phyloP scores from a whole-genome alignment of 2,329 filamentous ascomycete species.

The Fusarium staphyleae region DNA sequence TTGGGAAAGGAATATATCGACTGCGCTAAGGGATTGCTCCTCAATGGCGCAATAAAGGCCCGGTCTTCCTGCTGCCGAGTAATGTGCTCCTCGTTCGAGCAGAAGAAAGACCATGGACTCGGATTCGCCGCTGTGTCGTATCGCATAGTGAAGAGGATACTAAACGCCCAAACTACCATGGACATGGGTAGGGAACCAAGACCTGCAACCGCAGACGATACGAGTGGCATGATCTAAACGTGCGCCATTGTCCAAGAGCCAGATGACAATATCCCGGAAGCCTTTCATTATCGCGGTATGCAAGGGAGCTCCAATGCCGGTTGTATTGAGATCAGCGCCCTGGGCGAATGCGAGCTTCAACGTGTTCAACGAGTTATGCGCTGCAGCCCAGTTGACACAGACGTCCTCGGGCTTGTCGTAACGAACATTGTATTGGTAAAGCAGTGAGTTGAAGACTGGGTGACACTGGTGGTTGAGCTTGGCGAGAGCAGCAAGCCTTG shows the following conservation, averaged over 20 bases:
- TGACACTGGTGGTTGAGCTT: neutral
- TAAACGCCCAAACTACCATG: neutral
- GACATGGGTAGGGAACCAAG: too few relatives aligned
- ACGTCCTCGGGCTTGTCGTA: neutral
- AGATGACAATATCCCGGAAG: slow-evolving; percentile 6
- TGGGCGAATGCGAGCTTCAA: slow-evolving; percentile 6
- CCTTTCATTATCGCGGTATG: neutral
- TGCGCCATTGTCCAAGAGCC: slow-evolving; percentile 16
- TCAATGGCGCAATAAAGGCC: slow-evolving; percentile 2
- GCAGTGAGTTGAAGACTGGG: slow-evolving; percentile 3
- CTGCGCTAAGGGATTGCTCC: neutral
- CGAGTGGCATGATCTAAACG: neutral
- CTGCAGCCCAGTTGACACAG: slow-evolving; percentile 5
- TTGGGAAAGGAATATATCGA: neutral
- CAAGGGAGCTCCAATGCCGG: slow-evolving; percentile 2
- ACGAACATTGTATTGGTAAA: slow-evolving; percentile 8
- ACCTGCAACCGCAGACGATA: neutral
- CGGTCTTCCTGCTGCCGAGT: neutral
- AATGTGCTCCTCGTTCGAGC: slow-evolving; percentile 1
- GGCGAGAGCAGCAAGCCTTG: slow-evolving; percentile 1
- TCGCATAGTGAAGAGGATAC: slow-evolving; percentile 16
- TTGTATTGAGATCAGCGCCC: slow-evolving; percentile 5
- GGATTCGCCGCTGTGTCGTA: neutral
- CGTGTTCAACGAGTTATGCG: neutral
- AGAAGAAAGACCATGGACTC: neutral